These are phyloP conservation scores for Leucocoprinus birnbaumii DNA, from an alignment of 768 basidiomycete genomes.

Conservation along the genomic window DNA sequence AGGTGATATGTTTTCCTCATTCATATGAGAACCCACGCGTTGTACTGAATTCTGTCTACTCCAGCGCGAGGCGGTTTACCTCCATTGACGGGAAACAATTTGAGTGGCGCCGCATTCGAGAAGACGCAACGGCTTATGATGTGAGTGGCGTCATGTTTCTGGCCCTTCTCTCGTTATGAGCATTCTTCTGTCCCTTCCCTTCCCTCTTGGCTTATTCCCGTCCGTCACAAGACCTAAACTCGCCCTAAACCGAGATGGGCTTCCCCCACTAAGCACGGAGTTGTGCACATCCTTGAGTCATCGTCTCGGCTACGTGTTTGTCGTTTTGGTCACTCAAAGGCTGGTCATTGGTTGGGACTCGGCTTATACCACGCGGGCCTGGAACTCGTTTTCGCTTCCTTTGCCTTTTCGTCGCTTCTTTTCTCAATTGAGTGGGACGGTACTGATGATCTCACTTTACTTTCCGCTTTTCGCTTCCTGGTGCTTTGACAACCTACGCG, in stretches of 20 bases:
- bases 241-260: background rate
- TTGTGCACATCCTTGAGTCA: background rate
- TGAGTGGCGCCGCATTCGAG: constrained; percentile 60
- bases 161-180: background rate
- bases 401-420: background rate
- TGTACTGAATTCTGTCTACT: constrained; percentile 6
- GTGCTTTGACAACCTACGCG: background rate
- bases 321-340: background rate
- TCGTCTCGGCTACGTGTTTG: background rate
- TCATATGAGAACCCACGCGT: constrained; percentile 10
- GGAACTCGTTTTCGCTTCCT: background rate
- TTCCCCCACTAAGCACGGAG: background rate
- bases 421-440: background rate
- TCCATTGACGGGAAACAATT: constrained; percentile 55
- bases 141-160: constrained; percentile 33
- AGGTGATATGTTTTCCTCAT: constrained; percentile 35
- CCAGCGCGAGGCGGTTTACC: constrained; percentile 59
- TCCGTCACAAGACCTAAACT: background rate
- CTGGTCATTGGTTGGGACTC: background rate
- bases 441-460: background rate
- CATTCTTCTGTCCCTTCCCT: background rate
- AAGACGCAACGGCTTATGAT: constrained; percentile 54
- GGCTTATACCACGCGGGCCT: constrained; percentile 10
- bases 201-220: background rate
- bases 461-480: constrained; percentile 11